Conservation (phyloP, 164 flowering plant genomes). For the Macadamia integrifolia region DNA sequence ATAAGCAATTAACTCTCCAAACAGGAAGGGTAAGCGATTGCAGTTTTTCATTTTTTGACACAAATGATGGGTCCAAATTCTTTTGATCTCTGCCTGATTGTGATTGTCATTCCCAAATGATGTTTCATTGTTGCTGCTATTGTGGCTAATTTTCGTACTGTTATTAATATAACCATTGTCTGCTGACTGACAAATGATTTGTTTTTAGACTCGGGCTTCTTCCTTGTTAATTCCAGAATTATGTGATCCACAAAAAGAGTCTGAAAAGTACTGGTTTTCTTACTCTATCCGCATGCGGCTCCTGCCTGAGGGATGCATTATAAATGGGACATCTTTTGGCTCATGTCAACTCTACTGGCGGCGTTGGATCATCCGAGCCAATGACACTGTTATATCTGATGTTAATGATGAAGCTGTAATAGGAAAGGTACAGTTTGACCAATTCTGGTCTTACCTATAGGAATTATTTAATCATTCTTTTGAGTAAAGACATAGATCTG, state of each 20-base stretch:
- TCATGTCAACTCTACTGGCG: constrained; percentile 85
- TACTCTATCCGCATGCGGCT: constrained; percentile 88
- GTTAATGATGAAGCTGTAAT: constrained; percentile 74
- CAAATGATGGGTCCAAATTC: too few relatives aligned
- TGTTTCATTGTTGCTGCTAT: not conserved
- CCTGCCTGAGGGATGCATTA: constrained; percentile 48
- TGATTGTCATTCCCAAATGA: too few relatives aligned
- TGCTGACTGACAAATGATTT: constrained; percentile 8
- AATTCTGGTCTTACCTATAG: too few relatives aligned
- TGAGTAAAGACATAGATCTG: too few relatives aligned
- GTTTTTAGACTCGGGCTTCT: constrained; percentile 77
- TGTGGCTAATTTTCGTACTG: not conserved
- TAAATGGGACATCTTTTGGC: constrained; percentile 42
- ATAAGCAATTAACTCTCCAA: too few relatives aligned
- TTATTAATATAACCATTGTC: not conserved
- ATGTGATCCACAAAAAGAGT: constrained; percentile 36
- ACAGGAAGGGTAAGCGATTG: too few relatives aligned
- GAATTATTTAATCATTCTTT: too few relatives aligned
- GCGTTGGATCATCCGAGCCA: constrained; percentile 71
- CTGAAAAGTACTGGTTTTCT: constrained; percentile 47
- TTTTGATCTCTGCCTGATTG: too few relatives aligned
- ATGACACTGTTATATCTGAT: constrained; percentile 44
- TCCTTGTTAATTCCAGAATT: constrained; percentile 79
- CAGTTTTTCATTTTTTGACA: too few relatives aligned
- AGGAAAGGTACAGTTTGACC: constrained; percentile 54